Evolutionary conservation across 768 basidiomycete species (phyloP).

Genomic region (Cyclocybe cylindracea): DNA sequence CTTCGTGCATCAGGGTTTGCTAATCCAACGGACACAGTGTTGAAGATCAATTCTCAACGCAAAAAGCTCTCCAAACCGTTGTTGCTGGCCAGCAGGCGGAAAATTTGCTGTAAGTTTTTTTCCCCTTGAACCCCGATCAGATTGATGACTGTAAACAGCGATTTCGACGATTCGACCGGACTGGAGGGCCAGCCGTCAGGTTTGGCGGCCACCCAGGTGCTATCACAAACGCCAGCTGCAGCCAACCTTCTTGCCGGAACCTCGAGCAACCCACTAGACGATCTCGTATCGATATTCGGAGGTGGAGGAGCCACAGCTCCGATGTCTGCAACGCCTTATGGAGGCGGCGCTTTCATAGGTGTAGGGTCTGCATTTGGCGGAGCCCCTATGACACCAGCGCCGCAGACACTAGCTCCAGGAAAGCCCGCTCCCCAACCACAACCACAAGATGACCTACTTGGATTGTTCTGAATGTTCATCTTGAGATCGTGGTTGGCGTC

Average conservation of each 20-base stretch:
- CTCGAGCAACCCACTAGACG: slow-evolving; percentile 88
- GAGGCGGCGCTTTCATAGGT: slow-evolving; percentile 14
- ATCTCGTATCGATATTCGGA: slow-evolving; percentile 92
- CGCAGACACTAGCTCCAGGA: slow-evolving; percentile 29
- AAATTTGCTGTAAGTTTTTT: slow-evolving; percentile 67
- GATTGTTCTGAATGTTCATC: slow-evolving; percentile 42
- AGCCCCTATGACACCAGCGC: slow-evolving; percentile 22
- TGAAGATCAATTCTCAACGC: slow-evolving; percentile 72
- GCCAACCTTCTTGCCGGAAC: slow-evolving; percentile 76
- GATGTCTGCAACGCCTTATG: slow-evolving; percentile 9
- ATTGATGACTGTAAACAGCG: slow-evolving; percentile 34
- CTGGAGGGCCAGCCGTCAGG: slow-evolving; percentile 69
- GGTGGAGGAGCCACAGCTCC: slow-evolving; percentile 31
- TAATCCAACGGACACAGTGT: slow-evolving; percentile 38
- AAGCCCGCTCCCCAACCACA: slow-evolving; percentile 28
- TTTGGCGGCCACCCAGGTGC: slow-evolving; percentile 74
- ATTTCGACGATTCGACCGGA: slow-evolving; percentile 79
- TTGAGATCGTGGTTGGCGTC: background rate
- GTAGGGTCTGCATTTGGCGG: slow-evolving; percentile 11
- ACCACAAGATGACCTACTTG: slow-evolving; percentile 51
- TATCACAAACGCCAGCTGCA: slow-evolving; percentile 71
- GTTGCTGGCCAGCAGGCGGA: slow-evolving; percentile 91
- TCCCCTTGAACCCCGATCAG: background rate
- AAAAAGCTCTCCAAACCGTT: slow-evolving; percentile 90
- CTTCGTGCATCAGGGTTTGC: background rate